Conservation (phyloP, 192 early-diverging fungal species). For the Spizellomyces sp. region DNA sequence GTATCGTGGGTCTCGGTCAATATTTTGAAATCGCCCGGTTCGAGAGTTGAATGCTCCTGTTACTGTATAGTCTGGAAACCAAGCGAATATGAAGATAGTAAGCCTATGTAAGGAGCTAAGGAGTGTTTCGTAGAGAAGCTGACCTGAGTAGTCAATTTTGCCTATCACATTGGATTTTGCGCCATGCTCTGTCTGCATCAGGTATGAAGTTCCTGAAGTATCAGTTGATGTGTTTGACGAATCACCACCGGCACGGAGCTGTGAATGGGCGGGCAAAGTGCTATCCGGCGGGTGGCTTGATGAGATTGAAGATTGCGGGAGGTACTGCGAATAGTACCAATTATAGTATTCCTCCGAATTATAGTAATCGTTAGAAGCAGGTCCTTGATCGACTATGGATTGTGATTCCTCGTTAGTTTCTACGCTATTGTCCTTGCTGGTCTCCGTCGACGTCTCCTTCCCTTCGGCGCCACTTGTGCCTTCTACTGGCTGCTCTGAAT, state of each 20-base stretch:
- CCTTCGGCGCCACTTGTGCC: background rate
- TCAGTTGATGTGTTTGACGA: too few species aligned
- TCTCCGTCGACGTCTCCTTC: background rate
- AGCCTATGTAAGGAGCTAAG: background rate
- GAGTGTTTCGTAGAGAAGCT: background rate
- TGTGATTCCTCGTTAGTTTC: background rate
- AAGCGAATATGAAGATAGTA: background rate
- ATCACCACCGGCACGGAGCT: background rate
- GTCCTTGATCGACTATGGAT: too few species aligned
- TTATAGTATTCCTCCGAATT: slow-evolving; percentile 37
- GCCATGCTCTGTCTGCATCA: too few species aligned
- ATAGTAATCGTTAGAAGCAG: slow-evolving; percentile 23
- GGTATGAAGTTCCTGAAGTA: too few species aligned
- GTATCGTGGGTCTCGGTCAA: slow-evolving; percentile 20
- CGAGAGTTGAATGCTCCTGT: slow-evolving; percentile 31
- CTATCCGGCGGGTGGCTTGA: background rate
- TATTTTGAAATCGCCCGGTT: slow-evolving; percentile 39
- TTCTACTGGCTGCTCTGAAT: background rate
- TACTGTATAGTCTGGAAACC: slow-evolving; percentile 29
- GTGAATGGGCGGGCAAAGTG: background rate
- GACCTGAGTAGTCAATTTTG: slow-evolving; percentile 21
- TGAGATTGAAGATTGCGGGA: background rate
- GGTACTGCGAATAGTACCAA: slow-evolving; percentile 41
- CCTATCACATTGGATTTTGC: background rate
- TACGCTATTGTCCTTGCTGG: background rate